Evolutionary conservation across 2,329 filamentous ascomycete species (phyloP), one percentile per base, ranked within the genome.

Genomic region (Colletotrichum sp.): DNA sequence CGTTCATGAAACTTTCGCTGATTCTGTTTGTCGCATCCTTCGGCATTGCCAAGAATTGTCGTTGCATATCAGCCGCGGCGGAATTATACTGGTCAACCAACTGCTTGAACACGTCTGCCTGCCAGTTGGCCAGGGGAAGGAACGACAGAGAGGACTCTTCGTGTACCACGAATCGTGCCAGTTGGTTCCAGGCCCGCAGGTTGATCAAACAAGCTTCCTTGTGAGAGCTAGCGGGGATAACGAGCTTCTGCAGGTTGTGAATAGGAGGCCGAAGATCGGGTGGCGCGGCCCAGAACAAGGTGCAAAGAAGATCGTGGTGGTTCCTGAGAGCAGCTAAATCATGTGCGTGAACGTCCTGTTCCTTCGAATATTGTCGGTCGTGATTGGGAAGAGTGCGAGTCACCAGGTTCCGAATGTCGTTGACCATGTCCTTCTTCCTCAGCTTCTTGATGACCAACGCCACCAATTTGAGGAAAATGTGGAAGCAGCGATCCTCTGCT

Each of bases 271-370:
- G 88, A 65, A 91, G 79, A 4, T 89, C 87, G 3, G 86, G 80
- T 10, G 92, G 92, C 3, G 90, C 87, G 8, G 89, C 90, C 91
- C 92, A 94, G 80, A 91, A 94, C 6, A 94, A 85, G 1, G 91
- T 93, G 77, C 90, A 92, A 5, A 94, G 85, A 56, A 94, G 88
- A 80, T 94, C 92, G 74, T 94, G 92, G 75, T 94, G 93, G 76
- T 94, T 94, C 73, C 92, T 86, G 58, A 94, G 83, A 7, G 92
- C 91, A 6, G 91, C 91, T 61, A 94, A 85, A 65, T 94, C 92
- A 48, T 88, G 88, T 78, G 92, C 87, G 72, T 89, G 87, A 13
- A 93, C 87, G 8, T 85, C 87, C 73, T 92, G 88, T 79, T 94
- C 92, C 78, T 92, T 93, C 43, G 90, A 88, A 72, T 92, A 91